A percentile compares a stretch with the other conserved stretches of the same genome.
These are phyloP conservation scores for Tuber indicum DNA, from an alignment of 495 filamentous ascomycete species.

Conservation along the genomic window DNA sequence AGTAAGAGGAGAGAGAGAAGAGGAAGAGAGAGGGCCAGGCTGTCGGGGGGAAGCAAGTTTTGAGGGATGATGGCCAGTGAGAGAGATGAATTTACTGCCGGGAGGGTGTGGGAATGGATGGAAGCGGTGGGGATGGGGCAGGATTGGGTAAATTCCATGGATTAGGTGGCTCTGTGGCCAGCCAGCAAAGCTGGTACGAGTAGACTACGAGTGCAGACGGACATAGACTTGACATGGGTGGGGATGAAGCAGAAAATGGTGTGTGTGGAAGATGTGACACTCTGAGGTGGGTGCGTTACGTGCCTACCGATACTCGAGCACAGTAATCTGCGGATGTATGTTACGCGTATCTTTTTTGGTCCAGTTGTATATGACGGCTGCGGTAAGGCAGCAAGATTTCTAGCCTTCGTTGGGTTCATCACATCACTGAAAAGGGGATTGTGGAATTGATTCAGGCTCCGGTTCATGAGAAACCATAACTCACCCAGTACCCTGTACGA, in stretches of 20 bases:
- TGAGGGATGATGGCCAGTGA: slow-evolving; percentile 19
- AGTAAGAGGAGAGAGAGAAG: slow-evolving; percentile 18
- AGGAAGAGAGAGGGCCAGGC: slow-evolving; percentile 29
- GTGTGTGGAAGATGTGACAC: background rate
- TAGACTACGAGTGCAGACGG: background rate
- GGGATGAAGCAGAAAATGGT: background rate
- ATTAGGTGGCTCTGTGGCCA: slow-evolving; percentile 3
- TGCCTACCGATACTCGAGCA: background rate
- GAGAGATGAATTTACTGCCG: slow-evolving; percentile 10
- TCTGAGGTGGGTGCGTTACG: background rate
- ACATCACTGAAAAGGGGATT: background rate
- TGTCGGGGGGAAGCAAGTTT: slow-evolving; percentile 35
- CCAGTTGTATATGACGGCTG: background rate
- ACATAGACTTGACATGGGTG: background rate
- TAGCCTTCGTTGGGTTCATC: background rate
- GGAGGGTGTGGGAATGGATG: slow-evolving; percentile 6
- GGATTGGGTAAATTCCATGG: background rate
- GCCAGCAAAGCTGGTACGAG: background rate
- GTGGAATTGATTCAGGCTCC: background rate
- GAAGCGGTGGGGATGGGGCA: slow-evolving; percentile 1
- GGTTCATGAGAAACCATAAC: background rate
- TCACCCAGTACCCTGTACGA: background rate
- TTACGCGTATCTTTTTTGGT: background rate
- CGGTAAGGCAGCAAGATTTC: background rate
- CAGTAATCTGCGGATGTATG: background rate